Conservation (phyloP, 495 filamentous ascomycete species). For the Xylaria acuta region DNA sequence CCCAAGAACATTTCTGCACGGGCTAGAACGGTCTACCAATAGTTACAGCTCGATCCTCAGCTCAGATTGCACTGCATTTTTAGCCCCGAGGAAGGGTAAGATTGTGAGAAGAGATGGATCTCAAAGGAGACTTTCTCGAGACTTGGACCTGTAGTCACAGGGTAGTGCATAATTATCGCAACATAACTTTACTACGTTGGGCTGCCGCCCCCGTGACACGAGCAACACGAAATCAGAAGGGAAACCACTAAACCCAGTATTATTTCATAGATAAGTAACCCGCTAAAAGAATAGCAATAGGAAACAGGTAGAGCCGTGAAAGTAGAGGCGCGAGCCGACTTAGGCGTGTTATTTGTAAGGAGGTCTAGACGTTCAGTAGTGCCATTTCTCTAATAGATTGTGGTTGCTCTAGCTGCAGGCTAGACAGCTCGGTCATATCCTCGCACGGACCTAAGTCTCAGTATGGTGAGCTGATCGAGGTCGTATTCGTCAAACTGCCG, state of each 20-base stretch:
- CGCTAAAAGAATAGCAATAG: background rate
- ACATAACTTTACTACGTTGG: background rate
- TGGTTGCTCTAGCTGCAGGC: background rate
- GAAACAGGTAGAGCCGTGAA: background rate
- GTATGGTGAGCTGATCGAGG: background rate
- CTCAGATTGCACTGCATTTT: background rate
- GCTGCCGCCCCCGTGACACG: no score
- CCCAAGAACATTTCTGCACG: no score
- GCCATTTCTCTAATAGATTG: background rate
- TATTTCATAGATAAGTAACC: background rate
- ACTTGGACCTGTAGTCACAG: no score
- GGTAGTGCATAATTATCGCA: background rate
- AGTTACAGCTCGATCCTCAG: no score
- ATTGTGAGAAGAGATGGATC: no score
- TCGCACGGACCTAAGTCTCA: background rate
- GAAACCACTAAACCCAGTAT: background rate
- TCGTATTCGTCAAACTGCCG: background rate
- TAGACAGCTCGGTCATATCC: background rate
- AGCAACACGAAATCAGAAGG: background rate
- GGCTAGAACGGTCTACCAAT: no score
- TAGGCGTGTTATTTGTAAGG: background rate
- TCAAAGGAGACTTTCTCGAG: no score
- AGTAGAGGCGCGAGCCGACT: background rate
- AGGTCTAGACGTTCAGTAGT: background rate
- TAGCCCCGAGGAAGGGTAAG: background rate